These are phyloP conservation scores for Microbotryum violaceum DNA, from an alignment of 1,284 basidiomycete genomes.

Conservation along the genomic window DNA sequence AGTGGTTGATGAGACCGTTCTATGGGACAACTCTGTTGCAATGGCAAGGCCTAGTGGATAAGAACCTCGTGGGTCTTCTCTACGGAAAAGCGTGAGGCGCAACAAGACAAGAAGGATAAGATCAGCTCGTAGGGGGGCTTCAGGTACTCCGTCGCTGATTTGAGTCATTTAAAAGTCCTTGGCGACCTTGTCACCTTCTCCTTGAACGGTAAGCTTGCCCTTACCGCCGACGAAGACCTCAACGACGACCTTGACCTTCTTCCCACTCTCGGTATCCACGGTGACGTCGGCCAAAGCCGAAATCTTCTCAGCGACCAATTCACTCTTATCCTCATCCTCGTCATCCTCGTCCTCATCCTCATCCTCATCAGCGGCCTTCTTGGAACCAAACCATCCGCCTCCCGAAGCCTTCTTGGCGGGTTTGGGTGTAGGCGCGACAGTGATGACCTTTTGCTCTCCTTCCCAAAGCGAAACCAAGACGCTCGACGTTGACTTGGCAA, in stretches of 20 bases:
- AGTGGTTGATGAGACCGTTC: no score
- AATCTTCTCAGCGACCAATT: conserved; percentile 43
- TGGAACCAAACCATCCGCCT: conserved; percentile 10
- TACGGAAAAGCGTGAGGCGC: no score
- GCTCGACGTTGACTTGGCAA: conserved; percentile 50
- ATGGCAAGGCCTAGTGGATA: no score
- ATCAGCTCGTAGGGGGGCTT: no score
- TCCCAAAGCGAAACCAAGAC: conserved; percentile 82
- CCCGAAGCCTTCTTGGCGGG: conserved; percentile 21
- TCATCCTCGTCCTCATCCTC: conserved; percentile 46
- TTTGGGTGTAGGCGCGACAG: conserved; percentile 10
- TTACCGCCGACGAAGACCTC: conserved; percentile 51
- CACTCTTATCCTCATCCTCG: conserved; percentile 55
- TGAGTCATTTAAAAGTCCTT: no score
- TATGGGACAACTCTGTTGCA: no score
- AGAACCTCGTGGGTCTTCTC: no score
- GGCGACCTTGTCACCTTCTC: conserved; percentile 9
- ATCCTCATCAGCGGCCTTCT: conserved; percentile 41
- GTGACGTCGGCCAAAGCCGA: no score
- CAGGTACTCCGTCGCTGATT: no score
- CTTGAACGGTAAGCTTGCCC: conserved; percentile 1
- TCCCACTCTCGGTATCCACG: conserved; percentile 21
- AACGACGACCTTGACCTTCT: conserved; percentile 56
- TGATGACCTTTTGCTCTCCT: conserved; percentile 49
- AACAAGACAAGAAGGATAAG: no score